Conservation (phyloP, 73 alveolate species). For the Breviolum minutum region DNA sequence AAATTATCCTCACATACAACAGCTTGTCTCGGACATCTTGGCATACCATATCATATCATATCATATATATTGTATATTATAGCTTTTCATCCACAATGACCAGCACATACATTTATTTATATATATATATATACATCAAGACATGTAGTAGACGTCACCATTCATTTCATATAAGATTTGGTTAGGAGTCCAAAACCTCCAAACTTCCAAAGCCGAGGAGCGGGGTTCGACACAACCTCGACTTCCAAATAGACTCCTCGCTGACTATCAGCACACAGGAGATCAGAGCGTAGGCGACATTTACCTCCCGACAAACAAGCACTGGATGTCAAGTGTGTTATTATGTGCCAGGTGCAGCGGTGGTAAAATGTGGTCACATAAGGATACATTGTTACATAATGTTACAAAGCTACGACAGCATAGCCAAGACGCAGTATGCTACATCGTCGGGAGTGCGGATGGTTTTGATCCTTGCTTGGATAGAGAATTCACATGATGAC, state of each 20-base stretch:
- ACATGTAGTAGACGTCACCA: too few relatives aligned
- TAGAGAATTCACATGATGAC: too few relatives aligned
- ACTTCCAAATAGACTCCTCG: slow-evolving; percentile 81
- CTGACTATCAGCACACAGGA: slow-evolving; percentile 50
- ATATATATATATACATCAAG: too few relatives aligned
- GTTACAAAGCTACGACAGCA: background rate
- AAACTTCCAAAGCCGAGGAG: background rate
- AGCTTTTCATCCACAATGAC: too few relatives aligned
- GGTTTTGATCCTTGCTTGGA: slow-evolving; percentile 42
- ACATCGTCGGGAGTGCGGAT: slow-evolving; percentile 80
- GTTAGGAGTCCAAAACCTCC: background rate
- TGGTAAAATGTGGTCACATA: too few relatives aligned
- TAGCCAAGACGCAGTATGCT: slow-evolving; percentile 58
- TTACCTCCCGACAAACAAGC: background rate
- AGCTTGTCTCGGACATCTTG: too few relatives aligned
- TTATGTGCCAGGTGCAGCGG: too few relatives aligned
- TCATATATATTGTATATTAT: too few relatives aligned
- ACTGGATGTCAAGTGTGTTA: background rate
- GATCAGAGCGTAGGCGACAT: slow-evolving; percentile 82
- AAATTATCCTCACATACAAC: slow-evolving; percentile 39
- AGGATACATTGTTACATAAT: too few relatives aligned
- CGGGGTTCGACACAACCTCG: slow-evolving; percentile 80
- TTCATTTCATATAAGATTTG: background rate
- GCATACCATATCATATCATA: too few relatives aligned
- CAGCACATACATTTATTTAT: too few relatives aligned